phyloP scores from a whole-genome alignment of 1,284 basidiomycete species.

The Papiliotrema nemorosa region DNA sequence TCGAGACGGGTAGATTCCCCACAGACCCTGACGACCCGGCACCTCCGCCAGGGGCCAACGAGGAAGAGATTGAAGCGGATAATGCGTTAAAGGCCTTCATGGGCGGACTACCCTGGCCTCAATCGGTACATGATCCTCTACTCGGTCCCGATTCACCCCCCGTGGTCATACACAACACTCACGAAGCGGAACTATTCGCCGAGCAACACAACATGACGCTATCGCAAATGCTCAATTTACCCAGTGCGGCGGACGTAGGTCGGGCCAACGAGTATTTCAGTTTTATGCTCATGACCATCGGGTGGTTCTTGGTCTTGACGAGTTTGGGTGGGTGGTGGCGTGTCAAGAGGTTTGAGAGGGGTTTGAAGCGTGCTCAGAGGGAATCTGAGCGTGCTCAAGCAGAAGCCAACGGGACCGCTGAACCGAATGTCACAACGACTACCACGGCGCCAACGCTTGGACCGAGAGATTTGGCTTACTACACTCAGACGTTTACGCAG shows the following conservation, averaged over 20 bases:
- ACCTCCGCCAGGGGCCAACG: constrained; percentile 16
- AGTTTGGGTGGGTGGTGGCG: constrained; percentile 77
- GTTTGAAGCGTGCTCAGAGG: constrained; percentile 32
- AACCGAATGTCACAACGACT: constrained; percentile 7
- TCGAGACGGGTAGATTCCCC: constrained; percentile 38
- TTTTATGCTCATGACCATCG: constrained; percentile 86
- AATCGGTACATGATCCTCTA: constrained; percentile 17
- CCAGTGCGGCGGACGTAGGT: constrained; percentile 45
- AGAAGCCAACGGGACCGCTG: constrained; percentile 18
- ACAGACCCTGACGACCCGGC: constrained; percentile 26
- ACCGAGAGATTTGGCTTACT: constrained; percentile 31
- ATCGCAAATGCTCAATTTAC: constrained; percentile 31
- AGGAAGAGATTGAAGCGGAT: constrained; percentile 32
- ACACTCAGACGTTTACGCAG: constrained; percentile 33
- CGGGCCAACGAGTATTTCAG: constrained; percentile 72
- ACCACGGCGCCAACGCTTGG: constrained; percentile 13
- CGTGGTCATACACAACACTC: constrained; percentile 43
- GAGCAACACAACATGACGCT: constrained; percentile 40
- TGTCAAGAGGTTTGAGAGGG: constrained; percentile 61
- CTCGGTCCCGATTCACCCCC: constrained; percentile 16
- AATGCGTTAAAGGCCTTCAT: constrained; percentile 43
- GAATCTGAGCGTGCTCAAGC: constrained; percentile 41
- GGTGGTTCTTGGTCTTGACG: constrained; percentile 84
- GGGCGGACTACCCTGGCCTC: constrained; percentile 32
- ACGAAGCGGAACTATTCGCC: constrained; percentile 48